These are phyloP conservation scores for Lachancea waltii DNA, from an alignment of 805 yeast species.

Conservation along the genomic window DNA sequence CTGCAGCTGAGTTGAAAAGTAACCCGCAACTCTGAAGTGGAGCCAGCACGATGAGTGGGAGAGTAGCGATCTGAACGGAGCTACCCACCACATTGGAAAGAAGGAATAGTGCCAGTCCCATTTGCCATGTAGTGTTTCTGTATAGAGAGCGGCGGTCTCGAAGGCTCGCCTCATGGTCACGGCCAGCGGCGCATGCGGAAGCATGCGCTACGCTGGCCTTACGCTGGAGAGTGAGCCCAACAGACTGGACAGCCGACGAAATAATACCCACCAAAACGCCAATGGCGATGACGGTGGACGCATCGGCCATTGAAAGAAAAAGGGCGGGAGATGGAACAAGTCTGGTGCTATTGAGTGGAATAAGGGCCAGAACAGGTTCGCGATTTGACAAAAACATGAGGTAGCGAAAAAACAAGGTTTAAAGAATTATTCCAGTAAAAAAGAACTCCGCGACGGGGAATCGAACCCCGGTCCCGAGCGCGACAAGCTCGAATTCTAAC, in stretches of 20 bases:
- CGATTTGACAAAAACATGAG: background rate
- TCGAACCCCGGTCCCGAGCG: conserved; percentile 12
- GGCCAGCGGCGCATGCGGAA: background rate
- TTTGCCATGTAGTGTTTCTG: conserved; percentile 53
- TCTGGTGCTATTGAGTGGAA: too few relatives aligned
- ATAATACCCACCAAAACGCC: conserved; percentile 68
- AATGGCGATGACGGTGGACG: conserved; percentile 32
- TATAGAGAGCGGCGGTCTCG: conserved; percentile 17
- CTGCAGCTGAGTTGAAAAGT: conserved; percentile 77
- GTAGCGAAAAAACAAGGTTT: background rate
- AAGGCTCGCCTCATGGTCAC: too few relatives aligned
- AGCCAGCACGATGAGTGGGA: conserved; percentile 72
- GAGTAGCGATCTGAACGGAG: conserved; percentile 72
- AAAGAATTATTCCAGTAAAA: too few relatives aligned
- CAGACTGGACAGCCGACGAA: conserved; percentile 72
- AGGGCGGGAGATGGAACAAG: background rate
- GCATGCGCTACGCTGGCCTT: conserved; percentile 30
- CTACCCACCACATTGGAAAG: conserved; percentile 74
- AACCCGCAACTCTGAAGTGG: conserved; percentile 84
- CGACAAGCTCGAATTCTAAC: conserved; percentile 12
- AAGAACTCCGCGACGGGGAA: conserved; percentile 11
- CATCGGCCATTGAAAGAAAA: conserved; percentile 3
- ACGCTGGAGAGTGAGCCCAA: conserved; percentile 77
- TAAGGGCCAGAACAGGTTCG: background rate
- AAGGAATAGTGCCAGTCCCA: conserved; percentile 66